Evolutionary conservation across 2,329 filamentous ascomycete genomes (phyloP), one percentile per base, ranked within the genome.

Genomic region (Colletotrichum chlorophyti): DNA sequence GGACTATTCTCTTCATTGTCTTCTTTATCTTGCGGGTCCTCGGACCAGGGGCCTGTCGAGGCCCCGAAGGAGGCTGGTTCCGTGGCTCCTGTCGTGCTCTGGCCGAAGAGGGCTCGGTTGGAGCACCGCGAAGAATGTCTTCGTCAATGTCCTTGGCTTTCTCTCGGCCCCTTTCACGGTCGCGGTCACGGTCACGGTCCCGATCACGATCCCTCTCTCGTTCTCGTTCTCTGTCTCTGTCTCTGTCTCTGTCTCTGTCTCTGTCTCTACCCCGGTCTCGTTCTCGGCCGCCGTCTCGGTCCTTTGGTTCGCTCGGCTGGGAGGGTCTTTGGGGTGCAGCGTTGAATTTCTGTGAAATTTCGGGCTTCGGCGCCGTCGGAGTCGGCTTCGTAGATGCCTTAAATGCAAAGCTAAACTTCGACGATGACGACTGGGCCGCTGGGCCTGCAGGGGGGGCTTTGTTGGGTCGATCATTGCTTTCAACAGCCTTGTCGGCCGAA

Each of bases 381-480:
- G 80, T 74, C 7, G 81, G 76, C 65, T 88, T 88, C 10, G 80
- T 82, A 37, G 89, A 84, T 9, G 88, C 84, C 71, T 97, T 97
- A 73, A 98, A 92, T 1, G 93, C 92, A 72, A 98, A 98, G 71
- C 92, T 96, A 68, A 97, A 96, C 74, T 94, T 95, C 40, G 86
- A 86, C 51, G 78, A 76, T 2, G 75, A 72, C 14, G 76, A 74
- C 29, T 81, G 76, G 11, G 75, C 70, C n/a, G 83, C 79, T n/a
- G 83, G 79, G 5, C 83, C 81, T 2, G 80, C 77, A 17, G 83
- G 79, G 2, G 82, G 74, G 34, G 83, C 77, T 55, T 83, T 83
- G 54, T 74, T 78, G 10, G 84, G 80, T 17, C 82, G 82, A 26
- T 81, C 83, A 51, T 80, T 77, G 54, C 58, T 58, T 12, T 83